Percentiles rank a stretch among this genome's conserved stretches.
Conservation (phyloP, 2,329 filamentous ascomycete genomes). For the Clonostachys rosea region DNA sequence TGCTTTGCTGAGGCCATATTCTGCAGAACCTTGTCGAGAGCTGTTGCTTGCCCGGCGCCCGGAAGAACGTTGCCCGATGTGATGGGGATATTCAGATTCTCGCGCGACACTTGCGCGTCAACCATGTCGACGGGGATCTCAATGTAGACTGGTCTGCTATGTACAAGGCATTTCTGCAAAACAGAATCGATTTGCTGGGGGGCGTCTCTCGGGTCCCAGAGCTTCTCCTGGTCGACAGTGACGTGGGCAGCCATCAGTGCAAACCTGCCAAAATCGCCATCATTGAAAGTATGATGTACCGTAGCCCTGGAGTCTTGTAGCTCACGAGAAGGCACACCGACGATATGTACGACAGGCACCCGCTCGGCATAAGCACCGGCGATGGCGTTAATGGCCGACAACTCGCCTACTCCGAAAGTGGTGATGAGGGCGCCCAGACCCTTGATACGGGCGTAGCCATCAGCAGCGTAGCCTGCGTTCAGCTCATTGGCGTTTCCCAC, state of each 20-base stretch:
- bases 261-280: slow-evolving; percentile 81
- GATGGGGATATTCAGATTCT: slow-evolving; percentile 63
- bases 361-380: slow-evolving; percentile 72
- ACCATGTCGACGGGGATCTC: slow-evolving; percentile 82
- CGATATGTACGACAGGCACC: slow-evolving; percentile 67
- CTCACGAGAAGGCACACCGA: slow-evolving; percentile 44
- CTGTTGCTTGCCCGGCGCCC: slow-evolving; percentile 67
- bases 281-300: slow-evolving; percentile 66
- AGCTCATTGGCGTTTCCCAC: slow-evolving; percentile 69
- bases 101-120: slow-evolving; percentile 69
- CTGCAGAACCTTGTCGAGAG: slow-evolving; percentile 74
- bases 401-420: slow-evolving; percentile 71
- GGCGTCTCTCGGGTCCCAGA: slow-evolving; percentile 66
- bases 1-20: slow-evolving; percentile 68
- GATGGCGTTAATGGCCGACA: slow-evolving; percentile 70
- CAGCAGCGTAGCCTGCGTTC: slow-evolving; percentile 76
- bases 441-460: slow-evolving; percentile 72
- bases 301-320: slow-evolving; percentile 43
- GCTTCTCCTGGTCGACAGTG: slow-evolving; percentile 65
- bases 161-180: slow-evolving; percentile 68
- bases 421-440: slow-evolving; percentile 68
- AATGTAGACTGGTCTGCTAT: slow-evolving; percentile 78
- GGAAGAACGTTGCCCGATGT: slow-evolving; percentile 62
- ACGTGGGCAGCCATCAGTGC: slow-evolving; percentile 71
- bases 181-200: slow-evolving; percentile 74